These are phyloP conservation scores for Gamarada debralockiae DNA, from an alignment of 495 filamentous ascomycete genomes.

Conservation along the genomic window DNA sequence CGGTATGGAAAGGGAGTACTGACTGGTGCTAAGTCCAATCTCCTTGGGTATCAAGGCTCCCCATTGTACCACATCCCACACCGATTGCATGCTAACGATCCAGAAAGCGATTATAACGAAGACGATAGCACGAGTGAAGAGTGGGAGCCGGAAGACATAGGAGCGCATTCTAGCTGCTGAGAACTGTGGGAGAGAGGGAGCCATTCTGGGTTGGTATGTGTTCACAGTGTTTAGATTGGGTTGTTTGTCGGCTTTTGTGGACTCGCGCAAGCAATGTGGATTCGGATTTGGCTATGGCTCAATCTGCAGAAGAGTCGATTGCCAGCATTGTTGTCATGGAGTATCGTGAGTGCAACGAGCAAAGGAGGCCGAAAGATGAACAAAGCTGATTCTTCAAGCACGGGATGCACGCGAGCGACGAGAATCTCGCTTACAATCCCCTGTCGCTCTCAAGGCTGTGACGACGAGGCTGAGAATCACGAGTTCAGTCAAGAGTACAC, in stretches of 20 bases:
- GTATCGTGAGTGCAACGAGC: background rate
- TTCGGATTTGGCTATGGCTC: background rate
- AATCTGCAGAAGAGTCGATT: background rate
- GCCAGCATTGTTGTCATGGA: conserved; percentile 7
- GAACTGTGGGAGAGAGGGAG: conserved; percentile 39
- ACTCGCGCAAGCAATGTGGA: background rate
- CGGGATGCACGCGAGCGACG: too few relatives aligned
- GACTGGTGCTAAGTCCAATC: conserved; percentile 70
- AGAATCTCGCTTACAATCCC: too few relatives aligned
- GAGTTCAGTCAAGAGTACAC: too few relatives aligned
- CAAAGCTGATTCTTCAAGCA: background rate
- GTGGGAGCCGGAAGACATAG: conserved; percentile 80
- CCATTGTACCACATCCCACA: conserved; percentile 69
- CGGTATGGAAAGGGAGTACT: conserved; percentile 30
- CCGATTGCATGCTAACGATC: conserved; percentile 57
- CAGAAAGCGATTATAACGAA: conserved; percentile 65
- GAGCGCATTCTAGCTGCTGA: conserved; percentile 42
- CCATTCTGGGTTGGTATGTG: conserved; percentile 14
- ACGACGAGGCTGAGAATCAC: too few relatives aligned
- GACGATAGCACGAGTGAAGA: conserved; percentile 77
- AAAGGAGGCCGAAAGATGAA: background rate
- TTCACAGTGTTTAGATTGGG: background rate
- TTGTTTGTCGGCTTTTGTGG: background rate
- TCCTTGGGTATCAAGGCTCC: conserved; percentile 75
- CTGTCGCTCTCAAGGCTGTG: too few relatives aligned